Percentiles rank a stretch among this genome's conserved stretches.
These are phyloP conservation scores for Emericellopsis cladophorae DNA, from an alignment of 2,329 filamentous ascomycete species.

Conservation along the genomic window DNA sequence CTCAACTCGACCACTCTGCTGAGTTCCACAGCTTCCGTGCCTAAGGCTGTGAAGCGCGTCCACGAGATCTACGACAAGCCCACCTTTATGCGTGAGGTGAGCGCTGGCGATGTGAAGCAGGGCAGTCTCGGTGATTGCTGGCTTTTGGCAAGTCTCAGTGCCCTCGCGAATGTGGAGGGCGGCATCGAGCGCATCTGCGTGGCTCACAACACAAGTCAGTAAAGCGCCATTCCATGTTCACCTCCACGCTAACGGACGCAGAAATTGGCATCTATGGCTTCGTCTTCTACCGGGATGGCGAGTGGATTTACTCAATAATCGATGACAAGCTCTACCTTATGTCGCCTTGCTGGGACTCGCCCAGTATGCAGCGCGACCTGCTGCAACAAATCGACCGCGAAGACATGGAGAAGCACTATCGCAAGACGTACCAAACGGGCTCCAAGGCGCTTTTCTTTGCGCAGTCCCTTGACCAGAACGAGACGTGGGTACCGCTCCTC, in stretches of 20 bases:
- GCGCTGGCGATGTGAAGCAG: slow-evolving; percentile 65
- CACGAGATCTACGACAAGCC: slow-evolving; percentile 67
- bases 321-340: slow-evolving; percentile 84
- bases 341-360: slow-evolving; percentile 71
- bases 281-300: slow-evolving; percentile 76
- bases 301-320: slow-evolving; percentile 85
- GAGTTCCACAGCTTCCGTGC: slow-evolving; percentile 36
- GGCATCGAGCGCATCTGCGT: slow-evolving; percentile 65
- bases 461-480: slow-evolving; percentile 61
- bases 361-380: slow-evolving; percentile 59
- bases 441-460: slow-evolving; percentile 70
- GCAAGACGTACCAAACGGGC: slow-evolving; percentile 59
- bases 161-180: slow-evolving; percentile 59
- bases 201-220: slow-evolving; percentile 50
- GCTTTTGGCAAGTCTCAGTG: slow-evolving; percentile 68
- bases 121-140: slow-evolving; percentile 72
- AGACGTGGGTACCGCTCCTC: slow-evolving; percentile 70
- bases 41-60: slow-evolving; percentile 63
- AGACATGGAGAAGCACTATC: slow-evolving; percentile 59
- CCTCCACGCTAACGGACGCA: slow-evolving; percentile 7
- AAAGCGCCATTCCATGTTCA: neutral
- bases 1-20: slow-evolving; percentile 29
- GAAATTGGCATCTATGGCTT: slow-evolving; percentile 77
- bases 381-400: slow-evolving; percentile 65
- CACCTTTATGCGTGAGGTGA: slow-evolving; percentile 52